Base-by-base conservation (phyloP, 2,329 filamentous ascomycete genomes). In the Phialocephala sp. region DNA sequence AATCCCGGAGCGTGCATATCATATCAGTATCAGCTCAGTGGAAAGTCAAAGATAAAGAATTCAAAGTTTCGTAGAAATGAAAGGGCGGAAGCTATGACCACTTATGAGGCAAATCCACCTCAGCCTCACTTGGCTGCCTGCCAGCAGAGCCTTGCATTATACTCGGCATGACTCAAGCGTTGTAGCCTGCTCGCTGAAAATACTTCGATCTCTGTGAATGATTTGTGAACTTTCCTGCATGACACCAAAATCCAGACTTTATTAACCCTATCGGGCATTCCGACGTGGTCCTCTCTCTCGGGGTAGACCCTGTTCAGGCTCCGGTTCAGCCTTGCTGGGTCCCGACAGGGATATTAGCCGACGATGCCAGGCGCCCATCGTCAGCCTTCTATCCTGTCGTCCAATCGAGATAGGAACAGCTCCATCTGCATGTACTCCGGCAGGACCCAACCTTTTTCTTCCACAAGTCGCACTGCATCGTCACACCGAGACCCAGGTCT, bases 131-230 rank as follows among this genome's bases (percentile, higher is more conserved):
- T 59, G 41, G 41, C 32, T 63, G 61, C 61, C 61, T 63, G 43
- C 20, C 41, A n/a, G 12, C 36, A 27, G 22, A 47, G 56, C 56
- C 64, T 56, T 59, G 24, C 36, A 24, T 37, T 45, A 39, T 64
- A 63, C 61, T 63, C 65, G 61, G 65, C 60, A 43, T 66, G 64
- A 66, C 52, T 66, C 64, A 66, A 54, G 20, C 57, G 18, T 45
- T 59, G 65, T 32, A 50, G 61, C 62, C 45, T 60, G 54, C n/a
- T 15, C 47, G 37, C 59, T 54, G 45, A 62, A 27, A 15, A 14
- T 3, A 2, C 11, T 32, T 18, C 4, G 18, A 12, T 35, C 15
- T 47, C 32, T 52, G 41, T 37, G n/a, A 32, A 32, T 12, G 35
- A 57, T 52, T 27, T 27, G 32, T 24, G n/a, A 43, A 39, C 1